Conservation (phyloP, 495 filamentous ascomycete species). For the Aspergillus conjunctus region DNA sequence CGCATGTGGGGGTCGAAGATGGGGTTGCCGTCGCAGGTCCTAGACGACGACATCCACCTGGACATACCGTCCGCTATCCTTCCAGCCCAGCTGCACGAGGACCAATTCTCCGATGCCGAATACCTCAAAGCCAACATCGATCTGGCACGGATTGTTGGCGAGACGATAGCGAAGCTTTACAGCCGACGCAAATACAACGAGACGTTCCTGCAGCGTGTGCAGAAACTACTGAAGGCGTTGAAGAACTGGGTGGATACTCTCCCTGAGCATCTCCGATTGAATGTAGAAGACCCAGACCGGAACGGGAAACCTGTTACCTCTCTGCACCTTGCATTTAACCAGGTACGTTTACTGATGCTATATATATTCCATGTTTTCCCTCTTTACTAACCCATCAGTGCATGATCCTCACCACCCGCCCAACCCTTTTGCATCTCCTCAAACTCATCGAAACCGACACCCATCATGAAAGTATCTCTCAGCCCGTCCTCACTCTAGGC, state of each 20-base stretch:
- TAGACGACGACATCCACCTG: constrained; percentile 51
- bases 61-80: constrained; percentile 44
- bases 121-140: constrained; percentile 47
- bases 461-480: constrained; percentile 33
- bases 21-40: constrained; percentile 48
- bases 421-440: constrained; percentile 46
- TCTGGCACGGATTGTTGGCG: constrained; percentile 45
- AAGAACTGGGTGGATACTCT: constrained; percentile 50
- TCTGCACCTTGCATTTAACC: constrained; percentile 46
- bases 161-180: constrained; percentile 46
- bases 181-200: constrained; percentile 48
- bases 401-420: constrained; percentile 46
- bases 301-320: constrained; percentile 44
- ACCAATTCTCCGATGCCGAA: constrained; percentile 45
- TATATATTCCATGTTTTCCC: neutral
- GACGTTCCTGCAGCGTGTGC: constrained; percentile 46
- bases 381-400: constrained; percentile 28
- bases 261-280: constrained; percentile 42
- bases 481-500: constrained; percentile 44
- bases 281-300: constrained; percentile 42
- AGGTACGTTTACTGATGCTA: constrained; percentile 18
- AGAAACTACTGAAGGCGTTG: constrained; percentile 46
- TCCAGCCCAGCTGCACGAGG: constrained; percentile 40
- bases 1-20: constrained; percentile 52
- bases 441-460: constrained; percentile 33